phyloP scores from a whole-genome alignment of 208 protist species.

The Herpetomonas samuelpessoai region DNA sequence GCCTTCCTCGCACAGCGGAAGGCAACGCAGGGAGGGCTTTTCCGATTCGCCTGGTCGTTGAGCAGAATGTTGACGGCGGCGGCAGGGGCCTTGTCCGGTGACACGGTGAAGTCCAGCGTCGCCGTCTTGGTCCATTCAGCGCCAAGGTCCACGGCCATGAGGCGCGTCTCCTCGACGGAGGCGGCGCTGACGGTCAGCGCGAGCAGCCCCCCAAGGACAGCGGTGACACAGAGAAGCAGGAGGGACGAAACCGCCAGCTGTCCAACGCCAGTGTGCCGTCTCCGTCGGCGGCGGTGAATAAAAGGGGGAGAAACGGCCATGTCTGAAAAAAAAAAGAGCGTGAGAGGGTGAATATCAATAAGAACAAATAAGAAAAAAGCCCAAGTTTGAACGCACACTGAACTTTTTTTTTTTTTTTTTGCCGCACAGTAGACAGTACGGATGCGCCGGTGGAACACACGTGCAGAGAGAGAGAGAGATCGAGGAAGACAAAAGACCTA shows the following conservation, averaged over 20 bases:
- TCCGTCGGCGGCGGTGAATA: too few relatives aligned
- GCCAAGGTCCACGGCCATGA: constrained; percentile 68
- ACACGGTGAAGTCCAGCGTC: constrained; percentile 10
- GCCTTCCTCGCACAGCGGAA: constrained; percentile 50
- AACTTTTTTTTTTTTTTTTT: constrained; percentile 18
- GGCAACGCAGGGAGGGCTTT: constrained; percentile 84
- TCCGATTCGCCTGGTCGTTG: constrained; percentile 93
- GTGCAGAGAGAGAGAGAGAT: too few relatives aligned
- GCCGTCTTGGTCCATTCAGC: constrained; percentile 42
- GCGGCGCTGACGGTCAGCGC: constrained; percentile 10
- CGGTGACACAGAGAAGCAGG: too few relatives aligned
- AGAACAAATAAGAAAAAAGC: constrained; percentile 12
- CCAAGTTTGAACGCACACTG: too few relatives aligned
- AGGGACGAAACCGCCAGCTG: too few relatives aligned
- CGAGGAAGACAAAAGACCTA: constrained; percentile 4
- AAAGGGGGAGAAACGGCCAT: too few relatives aligned
- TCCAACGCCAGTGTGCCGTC: too few relatives aligned
- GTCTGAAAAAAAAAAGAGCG: too few relatives aligned
- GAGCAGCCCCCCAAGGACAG: too few relatives aligned
- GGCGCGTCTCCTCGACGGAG: constrained; percentile 26
- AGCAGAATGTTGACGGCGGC: constrained; percentile 77
- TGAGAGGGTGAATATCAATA: constrained; percentile 4
- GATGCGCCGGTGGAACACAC: too few relatives aligned
- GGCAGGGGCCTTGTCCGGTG: constrained; percentile 3
- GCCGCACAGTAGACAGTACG: constrained; percentile 7